Percentiles rank a stretch among this genome's conserved stretches.
Evolutionary conservation across 371 early-diverging fungal genomes (phyloP).

Genomic region (Actinomortierella ambigua): DNA sequence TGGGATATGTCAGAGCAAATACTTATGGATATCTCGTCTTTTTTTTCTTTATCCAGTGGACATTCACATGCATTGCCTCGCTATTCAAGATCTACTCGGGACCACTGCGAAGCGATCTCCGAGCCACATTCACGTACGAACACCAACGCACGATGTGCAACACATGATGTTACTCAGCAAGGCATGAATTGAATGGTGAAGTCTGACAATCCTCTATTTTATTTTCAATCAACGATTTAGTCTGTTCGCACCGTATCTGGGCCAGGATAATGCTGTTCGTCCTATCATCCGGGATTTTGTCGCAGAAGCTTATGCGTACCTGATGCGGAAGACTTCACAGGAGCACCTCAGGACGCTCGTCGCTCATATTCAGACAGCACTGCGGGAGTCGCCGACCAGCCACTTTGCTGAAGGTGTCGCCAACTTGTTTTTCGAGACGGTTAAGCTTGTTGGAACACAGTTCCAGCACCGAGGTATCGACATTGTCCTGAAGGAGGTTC

Average conservation of each 20-base stretch:
- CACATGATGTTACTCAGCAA: not conserved
- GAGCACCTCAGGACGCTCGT: slow-evolving; percentile 62
- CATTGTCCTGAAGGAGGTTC: slow-evolving; percentile 32
- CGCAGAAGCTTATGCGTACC: slow-evolving; percentile 90
- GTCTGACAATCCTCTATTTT: not conserved
- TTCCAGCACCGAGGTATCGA: slow-evolving; percentile 39
- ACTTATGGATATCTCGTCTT: not conserved
- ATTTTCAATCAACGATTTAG: slow-evolving; percentile 42
- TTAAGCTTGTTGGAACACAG: slow-evolving; percentile 59
- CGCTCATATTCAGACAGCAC: slow-evolving; percentile 59
- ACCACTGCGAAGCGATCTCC: slow-evolving; percentile 69
- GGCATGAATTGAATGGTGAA: not conserved
- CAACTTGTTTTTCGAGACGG: slow-evolving; percentile 78
- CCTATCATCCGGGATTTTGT: slow-evolving; percentile 87
- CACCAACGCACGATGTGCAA: no score
- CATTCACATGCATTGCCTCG: slow-evolving; percentile 88
- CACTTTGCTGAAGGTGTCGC: slow-evolving; percentile 77
- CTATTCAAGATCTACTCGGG: slow-evolving; percentile 88
- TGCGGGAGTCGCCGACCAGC: slow-evolving; percentile 53
- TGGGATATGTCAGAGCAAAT: not conserved
- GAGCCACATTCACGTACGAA: slow-evolving; percentile 72
- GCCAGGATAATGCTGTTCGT: slow-evolving; percentile 62
- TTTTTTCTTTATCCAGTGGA: slow-evolving; percentile 51
- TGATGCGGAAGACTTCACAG: slow-evolving; percentile 78
- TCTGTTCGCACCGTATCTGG: slow-evolving; percentile 73